These are phyloP conservation scores for Kalanchoe fedtschenkoi DNA, from an alignment of 164 flowering plant species.

Conservation along the genomic window DNA sequence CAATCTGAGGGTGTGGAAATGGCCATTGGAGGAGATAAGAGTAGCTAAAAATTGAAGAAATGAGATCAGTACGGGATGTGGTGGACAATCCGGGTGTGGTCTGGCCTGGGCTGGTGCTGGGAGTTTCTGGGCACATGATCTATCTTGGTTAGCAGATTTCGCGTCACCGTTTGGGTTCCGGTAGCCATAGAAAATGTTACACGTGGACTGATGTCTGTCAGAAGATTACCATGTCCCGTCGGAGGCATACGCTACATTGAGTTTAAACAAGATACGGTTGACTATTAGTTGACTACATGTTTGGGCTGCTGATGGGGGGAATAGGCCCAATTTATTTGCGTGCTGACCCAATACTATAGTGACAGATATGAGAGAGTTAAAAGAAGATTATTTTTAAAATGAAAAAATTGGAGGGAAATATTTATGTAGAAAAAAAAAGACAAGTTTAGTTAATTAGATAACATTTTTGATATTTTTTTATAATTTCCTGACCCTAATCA, in stretches of 20 bases:
- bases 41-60: constrained; percentile 4
- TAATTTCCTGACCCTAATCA: no score
- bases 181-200: constrained; percentile 15
- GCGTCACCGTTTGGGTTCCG: constrained; percentile 4
- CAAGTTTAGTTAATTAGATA: no score
- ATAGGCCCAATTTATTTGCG: background rate
- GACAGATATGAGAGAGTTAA: no score
- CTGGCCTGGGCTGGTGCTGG: no score
- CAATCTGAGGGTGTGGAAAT: constrained; percentile 26
- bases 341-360: no score
- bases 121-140: constrained; percentile 7
- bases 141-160: no score
- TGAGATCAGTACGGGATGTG: background rate
- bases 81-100: constrained; percentile 24
- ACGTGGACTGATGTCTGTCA: constrained; percentile 15
- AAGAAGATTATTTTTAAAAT: no score
- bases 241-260: no score
- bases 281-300: background rate
- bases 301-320: background rate
- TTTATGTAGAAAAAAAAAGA: no score
- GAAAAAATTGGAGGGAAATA: no score
- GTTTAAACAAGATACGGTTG: no score
- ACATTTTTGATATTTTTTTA: no score
- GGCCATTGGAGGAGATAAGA: constrained; percentile 23
- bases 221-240: background rate